Evolutionary conservation across 2,329 filamentous ascomycete species (phyloP), one percentile per base, ranked within the genome.

Genomic region (Hymenoscyphus fructigenus): DNA sequence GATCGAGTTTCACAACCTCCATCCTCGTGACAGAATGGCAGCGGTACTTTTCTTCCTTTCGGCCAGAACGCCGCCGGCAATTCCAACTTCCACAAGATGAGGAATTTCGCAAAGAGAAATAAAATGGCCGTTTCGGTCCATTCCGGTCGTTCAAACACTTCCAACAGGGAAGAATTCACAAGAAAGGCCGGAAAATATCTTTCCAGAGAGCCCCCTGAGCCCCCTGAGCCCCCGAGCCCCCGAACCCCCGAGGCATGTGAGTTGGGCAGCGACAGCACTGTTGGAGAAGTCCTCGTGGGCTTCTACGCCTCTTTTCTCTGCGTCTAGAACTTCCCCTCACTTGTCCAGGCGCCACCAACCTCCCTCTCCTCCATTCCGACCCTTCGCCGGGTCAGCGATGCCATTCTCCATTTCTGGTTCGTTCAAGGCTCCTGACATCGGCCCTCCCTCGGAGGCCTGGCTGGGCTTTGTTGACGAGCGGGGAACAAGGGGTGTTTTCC

Each of bases 261-360:
- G n/a, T 50, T 50, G 44, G 44, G 44, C 44, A 50, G n/a, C 38
- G 10, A 14, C 41, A 3, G n/a, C n/a, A n/a, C n/a, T n/a, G n/a
- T n/a, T n/a, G n/a, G 12, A 41, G 36, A 17, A 41, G 12, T 15
- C 15, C n/a, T 44, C 41, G 15, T 20, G 6, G n/a, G n/a, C 41
- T 47, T 47, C 41, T 47, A 47, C 41, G 41, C 41, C 41, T 47
- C 41, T n/a, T 47, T 9, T n/a, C 17, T 20, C 15, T 7, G 44
- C 44, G 44, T 50, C 44, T 50, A 50, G 44, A 50, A 50, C 44
- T 50, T 50, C 44, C 44, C 44, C 44, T 50, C 44, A 50, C 44
- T 50, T 50, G 44, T 50, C 44, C 10, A 50, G 44, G 10, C 44
- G 44, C 44, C 44, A 50, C 44, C 44, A 50, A 20, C 44, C 44